These are phyloP conservation scores for Ceratocystis colombiana DNA, from an alignment of 2,329 filamentous ascomycete genomes.

Conservation along the genomic window DNA sequence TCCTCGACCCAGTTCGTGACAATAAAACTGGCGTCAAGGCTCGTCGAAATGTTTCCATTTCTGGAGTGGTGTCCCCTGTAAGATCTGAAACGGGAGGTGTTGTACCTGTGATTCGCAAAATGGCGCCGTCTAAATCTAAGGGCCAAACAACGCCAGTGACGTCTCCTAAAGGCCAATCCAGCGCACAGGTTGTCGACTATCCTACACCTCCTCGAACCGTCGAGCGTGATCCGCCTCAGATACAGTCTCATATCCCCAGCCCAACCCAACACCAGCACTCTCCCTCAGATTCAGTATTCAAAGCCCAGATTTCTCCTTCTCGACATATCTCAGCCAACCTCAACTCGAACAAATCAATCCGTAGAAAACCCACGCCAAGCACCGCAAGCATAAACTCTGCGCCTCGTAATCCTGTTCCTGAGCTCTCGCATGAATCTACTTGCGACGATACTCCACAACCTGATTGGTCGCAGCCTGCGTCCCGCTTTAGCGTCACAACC, in stretches of 20 bases:
- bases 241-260: conserved; percentile 29
- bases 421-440: conserved; percentile 24
- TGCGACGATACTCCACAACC: conserved; percentile 27
- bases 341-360: conserved; percentile 34
- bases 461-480: conserved; percentile 43
- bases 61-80: conserved; percentile 18
- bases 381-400: conserved; percentile 25
- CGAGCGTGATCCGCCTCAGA: conserved; percentile 20
- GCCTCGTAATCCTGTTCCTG: neutral
- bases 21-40: conserved; percentile 28
- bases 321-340: conserved; percentile 16
- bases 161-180: conserved; percentile 17
- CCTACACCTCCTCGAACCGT: conserved; percentile 23
- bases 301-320: conserved; percentile 19
- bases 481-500: conserved; percentile 55
- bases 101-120: conserved; percentile 23
- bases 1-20: conserved; percentile 56
- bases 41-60: conserved; percentile 21
- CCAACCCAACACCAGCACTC: conserved; percentile 5
- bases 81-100: conserved; percentile 17
- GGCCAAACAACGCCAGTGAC: conserved; percentile 10
- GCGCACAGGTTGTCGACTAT: conserved; percentile 13
- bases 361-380: conserved; percentile 38
- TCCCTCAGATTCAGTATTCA: conserved; percentile 11
- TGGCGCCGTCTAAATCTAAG: conserved; percentile 19